phyloP scores from a whole-genome alignment of 2,329 filamentous ascomycete genomes.

The Neonectria magnoliae region DNA sequence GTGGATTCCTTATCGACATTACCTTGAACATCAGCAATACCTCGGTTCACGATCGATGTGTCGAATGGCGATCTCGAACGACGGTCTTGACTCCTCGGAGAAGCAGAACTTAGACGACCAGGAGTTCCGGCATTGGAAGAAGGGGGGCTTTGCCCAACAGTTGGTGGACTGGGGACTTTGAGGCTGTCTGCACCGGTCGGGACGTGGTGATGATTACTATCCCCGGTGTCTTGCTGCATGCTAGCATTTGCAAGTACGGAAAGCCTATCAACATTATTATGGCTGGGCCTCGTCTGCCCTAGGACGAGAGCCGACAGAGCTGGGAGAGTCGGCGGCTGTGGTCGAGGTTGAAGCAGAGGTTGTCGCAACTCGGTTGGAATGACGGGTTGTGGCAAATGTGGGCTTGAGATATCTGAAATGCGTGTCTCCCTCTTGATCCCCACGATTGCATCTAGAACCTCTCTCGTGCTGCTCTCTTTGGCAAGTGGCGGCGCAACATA shows the following conservation, averaged over 20 bases:
- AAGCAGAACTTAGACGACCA: conserved; percentile 36
- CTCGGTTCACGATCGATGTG: conserved; percentile 3
- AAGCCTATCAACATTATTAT: conserved; percentile 46
- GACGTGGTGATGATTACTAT: conserved; percentile 34
- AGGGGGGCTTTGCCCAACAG: conserved; percentile 33
- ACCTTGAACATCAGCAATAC: conserved; percentile 50
- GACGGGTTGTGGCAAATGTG: conserved; percentile 20
- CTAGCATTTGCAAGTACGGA: conserved; percentile 53
- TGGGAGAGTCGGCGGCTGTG: conserved; percentile 31
- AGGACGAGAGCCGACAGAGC: conserved; percentile 38
- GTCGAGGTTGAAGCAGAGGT: conserved; percentile 35
- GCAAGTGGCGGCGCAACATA: conserved; percentile 23
- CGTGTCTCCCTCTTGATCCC: conserved; percentile 40
- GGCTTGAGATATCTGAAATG: conserved; percentile 16
- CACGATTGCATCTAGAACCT: conserved; percentile 41
- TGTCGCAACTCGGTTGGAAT: conserved; percentile 34
- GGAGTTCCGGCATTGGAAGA: conserved; percentile 34
- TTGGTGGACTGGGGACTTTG: conserved; percentile 36
- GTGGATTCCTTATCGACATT: conserved; percentile 38
- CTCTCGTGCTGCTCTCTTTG: conserved; percentile 39
- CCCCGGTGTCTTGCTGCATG: conserved; percentile 42
- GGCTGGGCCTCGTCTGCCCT: conserved; percentile 36
- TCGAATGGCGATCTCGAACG: conserved; percentile 30
- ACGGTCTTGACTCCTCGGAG: conserved; percentile 37
- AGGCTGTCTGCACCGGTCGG: conserved; percentile 37